Evolutionary conservation across 1,284 basidiomycete genomes (phyloP).

Genomic region (Malassezia japonica): DNA sequence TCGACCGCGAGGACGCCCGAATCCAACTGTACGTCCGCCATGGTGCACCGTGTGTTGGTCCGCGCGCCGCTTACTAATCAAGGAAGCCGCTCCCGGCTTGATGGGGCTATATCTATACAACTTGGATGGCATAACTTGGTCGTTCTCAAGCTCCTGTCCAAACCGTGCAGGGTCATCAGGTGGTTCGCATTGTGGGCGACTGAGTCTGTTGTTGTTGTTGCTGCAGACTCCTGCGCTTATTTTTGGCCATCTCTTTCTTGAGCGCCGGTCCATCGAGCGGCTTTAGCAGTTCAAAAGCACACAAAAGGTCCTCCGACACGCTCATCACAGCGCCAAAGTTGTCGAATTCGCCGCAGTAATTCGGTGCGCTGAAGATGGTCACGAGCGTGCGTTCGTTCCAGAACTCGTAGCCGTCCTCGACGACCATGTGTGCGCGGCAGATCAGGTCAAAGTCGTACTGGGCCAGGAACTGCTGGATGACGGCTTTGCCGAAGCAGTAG

Average conservation of each 20-base stretch:
- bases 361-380: conserved; percentile 87
- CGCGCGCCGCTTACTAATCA: not conserved
- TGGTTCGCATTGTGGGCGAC: not conserved
- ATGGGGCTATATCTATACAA: not conserved
- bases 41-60: not conserved
- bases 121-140: not conserved
- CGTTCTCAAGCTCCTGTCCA: too few species aligned
- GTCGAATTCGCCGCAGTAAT: conserved; percentile 94
- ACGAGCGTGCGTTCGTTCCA: conserved; percentile 98
- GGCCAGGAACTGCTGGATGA: conserved; percentile 89
- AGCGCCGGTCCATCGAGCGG: conserved; percentile 87
- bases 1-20: conserved; percentile 25
- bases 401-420: conserved; percentile 94
- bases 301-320: conserved; percentile 91
- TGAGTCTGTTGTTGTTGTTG: not conserved
- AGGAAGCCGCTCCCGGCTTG: too few species aligned
- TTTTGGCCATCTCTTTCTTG: conserved; percentile 98
- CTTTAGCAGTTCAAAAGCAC: conserved; percentile 89
- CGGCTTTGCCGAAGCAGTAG: conserved; percentile 95
- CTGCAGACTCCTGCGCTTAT: conserved; percentile 50
- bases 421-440: conserved; percentile 99
- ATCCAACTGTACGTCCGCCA: not conserved
- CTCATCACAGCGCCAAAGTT: conserved; percentile 76
- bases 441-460: conserved; percentile 90
- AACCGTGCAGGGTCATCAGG: too few species aligned